A percentile compares a stretch with the other conserved stretches of the same genome.
Evolutionary conservation across 495 filamentous ascomycete species (phyloP).

Genomic region (Letharia columbiana): DNA sequence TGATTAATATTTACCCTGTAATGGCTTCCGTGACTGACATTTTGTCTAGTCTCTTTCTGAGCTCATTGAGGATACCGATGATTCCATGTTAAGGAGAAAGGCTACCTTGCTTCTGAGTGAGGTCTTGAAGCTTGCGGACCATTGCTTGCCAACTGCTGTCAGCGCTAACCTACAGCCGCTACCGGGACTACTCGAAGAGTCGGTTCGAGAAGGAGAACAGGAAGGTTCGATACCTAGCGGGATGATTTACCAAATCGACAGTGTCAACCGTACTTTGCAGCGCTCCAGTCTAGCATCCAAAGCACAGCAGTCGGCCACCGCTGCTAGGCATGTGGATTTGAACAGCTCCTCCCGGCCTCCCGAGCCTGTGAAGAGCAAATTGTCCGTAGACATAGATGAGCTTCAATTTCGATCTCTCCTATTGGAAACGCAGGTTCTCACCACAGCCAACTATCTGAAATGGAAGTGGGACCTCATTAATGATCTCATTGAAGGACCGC

Average conservation of each 20-base stretch:
- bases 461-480: conserved; percentile 96
- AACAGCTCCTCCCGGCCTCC: conserved; percentile 29
- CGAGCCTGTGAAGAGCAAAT: conserved; percentile 64
- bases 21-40: conserved; percentile 19
- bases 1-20: background rate
- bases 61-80: conserved; percentile 61
- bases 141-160: conserved; percentile 67
- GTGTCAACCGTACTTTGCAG: conserved; percentile 87
- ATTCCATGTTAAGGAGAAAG: conserved; percentile 73
- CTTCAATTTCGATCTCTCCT: conserved; percentile 75
- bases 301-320: conserved; percentile 30
- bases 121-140: conserved; percentile 77
- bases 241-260: conserved; percentile 94
- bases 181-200: conserved; percentile 69
- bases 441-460: conserved; percentile 76
- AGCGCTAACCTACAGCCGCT: conserved; percentile 77
- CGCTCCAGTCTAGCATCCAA: conserved; percentile 50
- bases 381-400: conserved; percentile 74
- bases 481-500: conserved; percentile 83
- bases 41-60: conserved; percentile 46
- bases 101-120: conserved; percentile 85
- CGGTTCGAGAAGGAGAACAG: conserved; percentile 58
- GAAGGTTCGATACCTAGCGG: conserved; percentile 72
- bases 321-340: conserved; percentile 17
- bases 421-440: conserved; percentile 78